Evolutionary conservation across 345 rosid genomes (phyloP).

Genomic region (Kandelia obovata): DNA sequence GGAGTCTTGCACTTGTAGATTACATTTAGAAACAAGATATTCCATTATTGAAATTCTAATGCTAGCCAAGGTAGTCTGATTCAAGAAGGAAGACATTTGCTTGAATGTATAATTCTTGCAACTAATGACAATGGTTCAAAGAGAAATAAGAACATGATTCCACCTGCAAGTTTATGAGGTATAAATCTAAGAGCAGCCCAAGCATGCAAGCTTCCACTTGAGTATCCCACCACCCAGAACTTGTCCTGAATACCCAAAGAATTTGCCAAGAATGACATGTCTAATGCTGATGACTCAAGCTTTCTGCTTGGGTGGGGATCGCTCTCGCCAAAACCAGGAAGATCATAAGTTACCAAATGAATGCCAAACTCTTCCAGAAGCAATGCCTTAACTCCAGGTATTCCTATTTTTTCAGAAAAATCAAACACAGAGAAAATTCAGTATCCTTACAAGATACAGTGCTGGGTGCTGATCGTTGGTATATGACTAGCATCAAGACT

Average conservation of each 20-base stretch:
- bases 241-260: constrained; percentile 46
- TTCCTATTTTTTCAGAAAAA: constrained; percentile 30
- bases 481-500: neutral
- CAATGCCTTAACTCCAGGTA: constrained; percentile 63
- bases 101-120: neutral
- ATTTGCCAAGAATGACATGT: constrained; percentile 48
- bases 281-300: constrained; percentile 61
- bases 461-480: neutral
- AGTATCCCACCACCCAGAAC: constrained; percentile 71
- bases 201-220: constrained; percentile 61
- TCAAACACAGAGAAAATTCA: neutral
- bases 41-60: no score
- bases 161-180: constrained; percentile 62
- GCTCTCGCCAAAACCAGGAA: constrained; percentile 83
- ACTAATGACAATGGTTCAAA: neutral
- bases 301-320: constrained; percentile 57
- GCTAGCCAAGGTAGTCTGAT: no score
- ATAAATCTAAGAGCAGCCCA: constrained; percentile 73
- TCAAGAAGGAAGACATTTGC: no score
- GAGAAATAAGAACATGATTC: neutral
- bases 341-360: constrained; percentile 60
- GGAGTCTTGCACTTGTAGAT: neutral
- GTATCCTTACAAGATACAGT: neutral
- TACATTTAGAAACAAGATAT: neutral
- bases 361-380: constrained; percentile 65